These are phyloP conservation scores for Barnettozyma hawaiiensis DNA, from an alignment of 1,139 yeast species.

Conservation along the genomic window DNA sequence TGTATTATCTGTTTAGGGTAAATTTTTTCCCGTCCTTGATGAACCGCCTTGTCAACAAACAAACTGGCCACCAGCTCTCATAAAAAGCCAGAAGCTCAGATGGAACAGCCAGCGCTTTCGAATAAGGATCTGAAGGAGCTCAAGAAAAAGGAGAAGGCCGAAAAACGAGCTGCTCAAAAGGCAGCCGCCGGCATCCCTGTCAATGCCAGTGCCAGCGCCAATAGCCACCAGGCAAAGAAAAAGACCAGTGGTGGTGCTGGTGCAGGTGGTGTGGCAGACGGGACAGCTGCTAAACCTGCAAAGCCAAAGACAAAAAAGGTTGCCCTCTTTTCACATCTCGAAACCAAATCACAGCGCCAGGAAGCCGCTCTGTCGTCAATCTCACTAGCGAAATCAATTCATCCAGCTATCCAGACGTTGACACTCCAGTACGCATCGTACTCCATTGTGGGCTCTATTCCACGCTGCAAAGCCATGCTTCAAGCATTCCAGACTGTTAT, in stretches of 20 bases:
- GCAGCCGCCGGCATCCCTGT: slow-evolving; percentile 45
- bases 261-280: too few relatives aligned
- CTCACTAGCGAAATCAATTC: slow-evolving; percentile 54
- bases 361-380: slow-evolving; percentile 41
- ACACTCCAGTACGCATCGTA: slow-evolving; percentile 81
- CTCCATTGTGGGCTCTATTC: slow-evolving; percentile 83
- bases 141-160: slow-evolving; percentile 86
- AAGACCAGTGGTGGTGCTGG: slow-evolving; percentile 14
- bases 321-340: slow-evolving; percentile 82
- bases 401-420: slow-evolving; percentile 76
- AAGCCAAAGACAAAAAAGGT: slow-evolving; percentile 33
- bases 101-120: slow-evolving; percentile 36
- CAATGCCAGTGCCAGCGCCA: slow-evolving; percentile 24
- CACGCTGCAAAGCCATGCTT: slow-evolving; percentile 81
- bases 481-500: slow-evolving; percentile 80
- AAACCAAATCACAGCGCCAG: slow-evolving; percentile 73
- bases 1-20: background rate
- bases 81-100: background rate
- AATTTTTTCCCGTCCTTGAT: too few relatives aligned
- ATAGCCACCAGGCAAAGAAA: slow-evolving; percentile 10
- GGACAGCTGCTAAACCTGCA: slow-evolving; percentile 24
- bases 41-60: too few relatives aligned
- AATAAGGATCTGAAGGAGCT: slow-evolving; percentile 84
- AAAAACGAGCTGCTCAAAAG: slow-evolving; percentile 71
- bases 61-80: too few relatives aligned